phyloP scores from a whole-genome alignment of 192 early-diverging fungal genomes.

The Linnemannia exigua region DNA sequence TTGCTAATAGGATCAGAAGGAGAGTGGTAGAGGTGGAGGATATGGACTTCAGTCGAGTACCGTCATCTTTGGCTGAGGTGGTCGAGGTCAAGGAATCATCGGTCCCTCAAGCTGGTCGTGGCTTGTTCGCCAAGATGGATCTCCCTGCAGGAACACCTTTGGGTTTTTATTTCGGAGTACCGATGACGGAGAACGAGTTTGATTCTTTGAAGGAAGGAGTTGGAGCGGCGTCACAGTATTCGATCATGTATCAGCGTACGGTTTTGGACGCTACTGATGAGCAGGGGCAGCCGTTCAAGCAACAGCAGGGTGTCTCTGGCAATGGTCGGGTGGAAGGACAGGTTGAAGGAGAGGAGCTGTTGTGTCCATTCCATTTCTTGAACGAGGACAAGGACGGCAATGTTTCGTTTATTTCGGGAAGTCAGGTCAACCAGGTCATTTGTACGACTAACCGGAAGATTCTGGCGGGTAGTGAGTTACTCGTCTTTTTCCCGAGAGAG shows the following conservation, averaged over 20 bases:
- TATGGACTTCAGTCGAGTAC: slow-evolving; percentile 68
- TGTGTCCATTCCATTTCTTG: slow-evolving; percentile 95
- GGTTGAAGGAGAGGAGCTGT: slow-evolving; percentile 39
- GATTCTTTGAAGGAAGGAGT: slow-evolving; percentile 88
- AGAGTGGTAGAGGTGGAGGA: slow-evolving; percentile 38
- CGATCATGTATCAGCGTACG: slow-evolving; percentile 92
- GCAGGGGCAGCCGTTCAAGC: slow-evolving; percentile 78
- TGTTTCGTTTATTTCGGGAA: slow-evolving; percentile 85
- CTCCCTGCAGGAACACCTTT: slow-evolving; percentile 81
- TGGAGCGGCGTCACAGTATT: slow-evolving; percentile 86
- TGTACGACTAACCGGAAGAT: slow-evolving; percentile 82
- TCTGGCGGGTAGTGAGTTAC: slow-evolving; percentile 82
- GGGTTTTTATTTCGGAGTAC: slow-evolving; percentile 96
- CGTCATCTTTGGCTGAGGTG: slow-evolving; percentile 69
- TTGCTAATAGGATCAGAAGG: background rate
- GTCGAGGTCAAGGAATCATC: slow-evolving; percentile 73
- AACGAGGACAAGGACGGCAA: slow-evolving; percentile 76
- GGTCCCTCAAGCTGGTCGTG: slow-evolving; percentile 80
- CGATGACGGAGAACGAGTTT: slow-evolving; percentile 96
- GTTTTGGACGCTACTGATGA: slow-evolving; percentile 93
- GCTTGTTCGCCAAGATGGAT: slow-evolving; percentile 79
- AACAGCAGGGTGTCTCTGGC: slow-evolving; percentile 60
- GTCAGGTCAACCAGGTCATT: slow-evolving; percentile 89
- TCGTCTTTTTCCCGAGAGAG: slow-evolving; percentile 90
- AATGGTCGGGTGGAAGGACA: background rate